Evolutionary conservation across 192 early-diverging fungal genomes (phyloP).

Genomic region (Gigaspora rosea): DNA sequence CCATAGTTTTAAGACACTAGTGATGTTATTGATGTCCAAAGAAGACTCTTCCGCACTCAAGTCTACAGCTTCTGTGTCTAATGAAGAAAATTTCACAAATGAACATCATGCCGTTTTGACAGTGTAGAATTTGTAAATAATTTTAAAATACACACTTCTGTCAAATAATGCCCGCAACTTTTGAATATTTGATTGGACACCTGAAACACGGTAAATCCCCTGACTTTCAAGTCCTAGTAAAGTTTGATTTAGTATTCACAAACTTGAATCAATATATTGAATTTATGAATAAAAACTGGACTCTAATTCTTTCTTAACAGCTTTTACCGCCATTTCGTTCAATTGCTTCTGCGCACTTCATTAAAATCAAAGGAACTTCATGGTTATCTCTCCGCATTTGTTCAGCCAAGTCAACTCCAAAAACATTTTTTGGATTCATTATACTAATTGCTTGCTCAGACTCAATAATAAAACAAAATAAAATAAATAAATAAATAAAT

Average conservation of each 20-base stretch:
- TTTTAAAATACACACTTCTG: constrained; percentile 48
- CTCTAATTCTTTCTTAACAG: too few species aligned
- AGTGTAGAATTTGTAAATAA: not conserved
- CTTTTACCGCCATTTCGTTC: constrained; percentile 61
- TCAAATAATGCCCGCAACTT: constrained; percentile 74
- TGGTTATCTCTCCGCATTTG: constrained; percentile 71
- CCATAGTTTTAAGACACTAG: constrained; percentile 89
- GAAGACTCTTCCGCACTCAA: constrained; percentile 60
- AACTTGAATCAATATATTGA: not conserved
- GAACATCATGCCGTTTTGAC: not conserved
- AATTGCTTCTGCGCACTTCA: constrained; percentile 79
- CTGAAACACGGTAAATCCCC: constrained; percentile 91
- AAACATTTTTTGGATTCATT: constrained; percentile 73
- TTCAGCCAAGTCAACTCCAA: constrained; percentile 76
- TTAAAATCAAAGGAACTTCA: constrained; percentile 76
- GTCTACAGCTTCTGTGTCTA: constrained; percentile 67
- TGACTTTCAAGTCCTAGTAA: constrained; percentile 62
- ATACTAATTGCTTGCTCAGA: constrained; percentile 58
- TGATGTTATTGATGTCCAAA: constrained; percentile 79
- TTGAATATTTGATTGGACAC: constrained; percentile 73
- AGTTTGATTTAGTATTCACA: not conserved
- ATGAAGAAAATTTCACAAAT: not conserved
- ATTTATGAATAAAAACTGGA: too few species aligned
- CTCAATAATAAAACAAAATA: not conserved
- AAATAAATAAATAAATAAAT: too few species aligned